These are phyloP conservation scores for Xylariales sp. DNA, from an alignment of 2,329 filamentous ascomycete genomes.

Conservation along the genomic window DNA sequence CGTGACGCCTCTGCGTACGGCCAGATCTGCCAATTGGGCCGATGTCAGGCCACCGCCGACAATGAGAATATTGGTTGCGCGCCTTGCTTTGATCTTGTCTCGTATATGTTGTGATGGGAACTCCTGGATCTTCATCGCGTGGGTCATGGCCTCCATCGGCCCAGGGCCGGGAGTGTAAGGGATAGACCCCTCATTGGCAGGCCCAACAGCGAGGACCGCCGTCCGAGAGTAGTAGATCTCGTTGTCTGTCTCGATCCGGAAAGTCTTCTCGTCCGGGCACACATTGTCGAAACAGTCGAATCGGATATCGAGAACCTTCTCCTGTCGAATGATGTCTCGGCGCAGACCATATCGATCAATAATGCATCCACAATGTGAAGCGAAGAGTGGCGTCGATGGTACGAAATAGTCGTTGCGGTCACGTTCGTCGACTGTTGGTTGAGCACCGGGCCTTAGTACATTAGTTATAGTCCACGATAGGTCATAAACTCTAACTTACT, in stretches of 20 bases:
- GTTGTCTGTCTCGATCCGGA: slow-evolving; percentile 57
- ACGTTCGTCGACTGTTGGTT: slow-evolving; percentile 56
- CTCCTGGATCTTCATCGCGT: slow-evolving; percentile 58
- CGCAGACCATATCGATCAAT: slow-evolving; percentile 54
- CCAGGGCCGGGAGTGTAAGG: slow-evolving; percentile 25
- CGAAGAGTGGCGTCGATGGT: slow-evolving; percentile 57
- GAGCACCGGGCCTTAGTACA: slow-evolving; percentile 33
- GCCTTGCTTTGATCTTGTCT: slow-evolving; percentile 44
- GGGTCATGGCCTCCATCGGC: slow-evolving; percentile 37
- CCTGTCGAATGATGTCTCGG: slow-evolving; percentile 53
- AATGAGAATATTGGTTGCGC: slow-evolving; percentile 61
- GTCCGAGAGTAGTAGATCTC: slow-evolving; percentile 51
- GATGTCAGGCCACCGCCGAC: slow-evolving; percentile 74
- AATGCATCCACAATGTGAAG: slow-evolving; percentile 56
- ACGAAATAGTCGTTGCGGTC: slow-evolving; percentile 68
- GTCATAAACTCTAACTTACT: slow-evolving; percentile 28
- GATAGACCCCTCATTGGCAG: slow-evolving; percentile 55
- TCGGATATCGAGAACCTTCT: slow-evolving; percentile 55
- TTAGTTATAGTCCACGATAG: slow-evolving; percentile 11
- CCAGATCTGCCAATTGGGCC: slow-evolving; percentile 66
- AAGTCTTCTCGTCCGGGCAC: slow-evolving; percentile 51
- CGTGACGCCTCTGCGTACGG: slow-evolving; percentile 57
- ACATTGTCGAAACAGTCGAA: slow-evolving; percentile 46
- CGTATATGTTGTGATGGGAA: slow-evolving; percentile 52
- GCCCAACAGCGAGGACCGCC: slow-evolving; percentile 67